phyloP scores from a whole-genome alignment of 169 alveolate species.

The Plasmodium adleri region DNA sequence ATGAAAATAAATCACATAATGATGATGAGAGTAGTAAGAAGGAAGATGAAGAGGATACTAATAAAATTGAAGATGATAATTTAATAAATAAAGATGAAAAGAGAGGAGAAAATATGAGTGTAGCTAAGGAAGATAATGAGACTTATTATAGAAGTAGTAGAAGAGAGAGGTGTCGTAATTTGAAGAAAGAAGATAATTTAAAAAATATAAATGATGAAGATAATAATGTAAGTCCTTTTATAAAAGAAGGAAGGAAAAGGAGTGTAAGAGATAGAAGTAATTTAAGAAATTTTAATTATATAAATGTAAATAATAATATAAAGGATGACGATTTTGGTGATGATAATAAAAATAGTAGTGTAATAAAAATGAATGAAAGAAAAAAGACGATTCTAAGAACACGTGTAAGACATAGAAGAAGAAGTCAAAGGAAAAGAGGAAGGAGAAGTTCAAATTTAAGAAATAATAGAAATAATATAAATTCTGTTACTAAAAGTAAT shows the following conservation, averaged over 20 bases:
- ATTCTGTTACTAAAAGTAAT: not conserved
- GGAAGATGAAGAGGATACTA: not conserved
- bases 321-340: not conserved
- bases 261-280: not conserved
- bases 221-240: not conserved
- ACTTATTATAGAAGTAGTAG: no score
- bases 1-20: not conserved
- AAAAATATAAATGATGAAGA: no score
- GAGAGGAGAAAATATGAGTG: no score
- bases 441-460: not conserved
- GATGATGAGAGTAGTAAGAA: not conserved
- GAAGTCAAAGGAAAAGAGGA: not conserved
- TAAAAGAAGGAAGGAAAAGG: not conserved
- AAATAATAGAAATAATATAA: not conserved
- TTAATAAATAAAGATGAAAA: no score
- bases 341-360: not conserved
- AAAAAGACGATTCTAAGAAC: slow-evolving; percentile 2
- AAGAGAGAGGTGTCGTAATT: no score
- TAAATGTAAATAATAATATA: not conserved
- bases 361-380: slow-evolving; percentile 6
- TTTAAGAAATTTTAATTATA: not conserved
- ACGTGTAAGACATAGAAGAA: slow-evolving; percentile 5
- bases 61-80: not conserved
- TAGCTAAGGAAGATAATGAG: no score
- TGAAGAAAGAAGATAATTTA: no score